These are phyloP conservation scores for Saccharomycodes ludwigii DNA, from an alignment of 805 yeast species.

Conservation along the genomic window DNA sequence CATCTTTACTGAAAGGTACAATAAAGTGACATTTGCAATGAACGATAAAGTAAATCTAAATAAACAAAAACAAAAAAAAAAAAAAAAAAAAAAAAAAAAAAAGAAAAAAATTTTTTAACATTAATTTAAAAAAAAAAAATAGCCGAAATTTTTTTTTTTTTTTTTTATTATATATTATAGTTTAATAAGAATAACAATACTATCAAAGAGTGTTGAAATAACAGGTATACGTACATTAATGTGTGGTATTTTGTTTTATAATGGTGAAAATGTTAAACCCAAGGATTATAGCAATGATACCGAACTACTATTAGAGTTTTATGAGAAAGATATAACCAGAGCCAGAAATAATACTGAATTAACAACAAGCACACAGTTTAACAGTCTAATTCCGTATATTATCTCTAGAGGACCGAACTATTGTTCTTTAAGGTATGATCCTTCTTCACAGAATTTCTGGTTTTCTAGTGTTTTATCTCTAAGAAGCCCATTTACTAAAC, in stretches of 20 bases:
- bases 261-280: slow-evolving; percentile 6
- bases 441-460: slow-evolving; percentile 17
- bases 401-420: slow-evolving; percentile 57
- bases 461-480: slow-evolving; percentile 71
- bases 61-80: too few species aligned
- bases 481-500: slow-evolving; percentile 65
- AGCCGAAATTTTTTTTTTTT: too few species aligned
- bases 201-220: neutral
- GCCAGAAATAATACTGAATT: slow-evolving; percentile 1
- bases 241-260: slow-evolving; percentile 46
- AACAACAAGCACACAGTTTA: slow-evolving; percentile 12
- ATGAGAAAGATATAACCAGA: slow-evolving; percentile 1
- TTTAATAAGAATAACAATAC: too few species aligned
- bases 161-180: too few species aligned
- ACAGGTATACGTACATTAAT: slow-evolving; percentile 16
- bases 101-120: too few species aligned
- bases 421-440: slow-evolving; percentile 19
- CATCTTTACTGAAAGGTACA: too few species aligned
- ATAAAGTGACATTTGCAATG: too few species aligned
- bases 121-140: too few species aligned
- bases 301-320: slow-evolving; percentile 1
- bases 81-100: too few species aligned
- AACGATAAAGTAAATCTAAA: too few species aligned
- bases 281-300: too few species aligned
- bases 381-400: slow-evolving; percentile 31